These are phyloP conservation scores for Stylonectria norvegica DNA, from an alignment of 2,329 filamentous ascomycete species.

Conservation along the genomic window DNA sequence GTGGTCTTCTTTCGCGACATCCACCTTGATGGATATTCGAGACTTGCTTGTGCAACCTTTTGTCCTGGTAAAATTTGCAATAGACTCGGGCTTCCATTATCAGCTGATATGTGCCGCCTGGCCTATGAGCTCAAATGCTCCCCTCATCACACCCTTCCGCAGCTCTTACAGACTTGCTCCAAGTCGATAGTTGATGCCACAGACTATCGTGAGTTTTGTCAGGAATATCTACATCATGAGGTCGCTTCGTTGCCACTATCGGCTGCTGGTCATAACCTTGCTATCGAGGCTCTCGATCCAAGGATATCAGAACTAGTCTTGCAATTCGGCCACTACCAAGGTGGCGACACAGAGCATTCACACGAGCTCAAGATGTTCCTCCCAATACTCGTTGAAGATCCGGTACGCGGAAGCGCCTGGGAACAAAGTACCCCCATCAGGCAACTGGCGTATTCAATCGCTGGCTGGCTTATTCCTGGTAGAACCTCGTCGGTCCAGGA, in stretches of 20 bases:
- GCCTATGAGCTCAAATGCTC: conserved; percentile 35
- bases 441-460: conserved; percentile 52
- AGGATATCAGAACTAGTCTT: conserved; percentile 39
- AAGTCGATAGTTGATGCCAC: conserved; percentile 15
- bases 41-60: conserved; percentile 27
- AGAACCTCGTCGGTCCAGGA: conserved; percentile 29
- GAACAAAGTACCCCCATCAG: conserved; percentile 48
- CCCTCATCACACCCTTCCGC: conserved; percentile 28
- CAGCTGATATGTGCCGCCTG: conserved; percentile 29
- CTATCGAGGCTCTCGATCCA: conserved; percentile 32
- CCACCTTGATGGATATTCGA: conserved; percentile 31
- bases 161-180: conserved; percentile 28
- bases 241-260: conserved; percentile 15
- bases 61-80: conserved; percentile 37
- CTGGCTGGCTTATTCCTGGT: conserved; percentile 26
- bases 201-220: conserved; percentile 30
- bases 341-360: conserved; percentile 17
- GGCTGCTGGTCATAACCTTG: conserved; percentile 5
- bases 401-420: conserved; percentile 55
- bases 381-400: conserved; percentile 58
- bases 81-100: conserved; percentile 39
- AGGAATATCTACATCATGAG: conserved; percentile 31
- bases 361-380: conserved; percentile 53
- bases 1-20: conserved; percentile 70
- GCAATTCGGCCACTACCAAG: conserved; percentile 24